A percentile compares a stretch with the other conserved stretches of the same genome.
These are phyloP conservation scores for Thermothielavioides terrestris DNA, from an alignment of 495 filamentous ascomycete species.

Conservation along the genomic window DNA sequence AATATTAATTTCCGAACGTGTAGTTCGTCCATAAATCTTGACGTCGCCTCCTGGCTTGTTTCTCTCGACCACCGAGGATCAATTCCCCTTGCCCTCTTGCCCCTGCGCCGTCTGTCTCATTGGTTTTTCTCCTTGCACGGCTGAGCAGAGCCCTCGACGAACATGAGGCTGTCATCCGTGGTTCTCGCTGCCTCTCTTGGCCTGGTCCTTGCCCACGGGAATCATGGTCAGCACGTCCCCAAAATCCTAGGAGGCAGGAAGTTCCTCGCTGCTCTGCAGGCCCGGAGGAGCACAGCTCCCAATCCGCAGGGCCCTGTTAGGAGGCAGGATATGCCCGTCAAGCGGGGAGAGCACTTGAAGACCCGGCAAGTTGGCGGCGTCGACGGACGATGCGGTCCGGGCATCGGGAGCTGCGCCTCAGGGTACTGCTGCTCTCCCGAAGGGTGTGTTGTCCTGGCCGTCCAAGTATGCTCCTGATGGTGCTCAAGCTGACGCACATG, in stretches of 20 bases:
- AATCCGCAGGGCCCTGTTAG: background rate
- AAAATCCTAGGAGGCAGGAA: constrained; percentile 30
- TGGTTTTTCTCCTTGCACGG: background rate
- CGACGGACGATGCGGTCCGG: constrained; percentile 31
- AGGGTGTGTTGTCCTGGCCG: constrained; percentile 36
- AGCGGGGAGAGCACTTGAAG: constrained; percentile 1
- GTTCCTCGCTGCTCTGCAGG: constrained; percentile 23
- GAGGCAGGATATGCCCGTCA: constrained; percentile 1
- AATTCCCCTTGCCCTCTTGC: too few relatives aligned
- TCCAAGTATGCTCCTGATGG: constrained; percentile 7
- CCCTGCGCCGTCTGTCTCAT: background rate
- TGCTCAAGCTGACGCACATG: constrained; percentile 25
- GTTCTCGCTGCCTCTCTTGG: constrained; percentile 21
- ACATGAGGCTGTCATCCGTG: constrained; percentile 28
- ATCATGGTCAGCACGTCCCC: constrained; percentile 27
- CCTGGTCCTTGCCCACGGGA: constrained; percentile 23
- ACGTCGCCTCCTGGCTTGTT: too few relatives aligned
- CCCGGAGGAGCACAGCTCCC: constrained; percentile 8
- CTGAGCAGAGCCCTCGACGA: constrained; percentile 6
- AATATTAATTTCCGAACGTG: background rate
- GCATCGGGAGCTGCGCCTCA: constrained; percentile 42
- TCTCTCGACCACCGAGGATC: too few relatives aligned
- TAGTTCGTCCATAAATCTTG: constrained; percentile 4
- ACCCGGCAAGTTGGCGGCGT: constrained; percentile 14
- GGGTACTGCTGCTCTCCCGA: constrained; percentile 57